phyloP scores from a whole-genome alignment of 108 stramenopile species.

The Aurantiochytrium sp. region DNA sequence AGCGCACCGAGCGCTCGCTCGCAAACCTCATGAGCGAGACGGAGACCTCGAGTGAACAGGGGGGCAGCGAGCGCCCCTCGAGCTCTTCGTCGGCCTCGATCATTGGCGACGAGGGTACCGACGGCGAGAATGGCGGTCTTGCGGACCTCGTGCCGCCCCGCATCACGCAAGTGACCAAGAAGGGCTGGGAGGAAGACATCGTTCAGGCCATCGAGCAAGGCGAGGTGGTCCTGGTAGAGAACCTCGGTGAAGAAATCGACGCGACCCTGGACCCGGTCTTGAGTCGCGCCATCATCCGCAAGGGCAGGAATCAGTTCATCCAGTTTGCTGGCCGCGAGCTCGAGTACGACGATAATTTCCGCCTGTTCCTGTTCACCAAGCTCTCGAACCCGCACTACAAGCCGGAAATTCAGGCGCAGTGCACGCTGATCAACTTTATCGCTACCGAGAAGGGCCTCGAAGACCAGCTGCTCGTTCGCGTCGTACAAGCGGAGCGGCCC shows the following conservation, averaged over 20 bases:
- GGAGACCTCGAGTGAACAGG: too few relatives aligned
- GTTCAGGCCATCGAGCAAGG: constrained; percentile 71
- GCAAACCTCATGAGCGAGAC: too few relatives aligned
- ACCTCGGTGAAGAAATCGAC: constrained; percentile 78
- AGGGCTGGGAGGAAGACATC: constrained; percentile 71
- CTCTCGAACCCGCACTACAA: constrained; percentile 84
- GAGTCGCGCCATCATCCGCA: constrained; percentile 75
- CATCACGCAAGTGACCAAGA: constrained; percentile 66
- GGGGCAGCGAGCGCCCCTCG: too few relatives aligned
- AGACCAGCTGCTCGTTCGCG: constrained; percentile 81
- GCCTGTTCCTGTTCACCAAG: constrained; percentile 81
- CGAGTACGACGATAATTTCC: constrained; percentile 76
- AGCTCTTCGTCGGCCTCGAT: too few relatives aligned
- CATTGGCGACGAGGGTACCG: too few relatives aligned
- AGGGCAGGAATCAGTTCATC: constrained; percentile 68
- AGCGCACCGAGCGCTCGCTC: too few relatives aligned
- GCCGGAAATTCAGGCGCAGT: constrained; percentile 86
- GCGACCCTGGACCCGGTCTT: constrained; percentile 81
- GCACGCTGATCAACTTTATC: constrained; percentile 85
- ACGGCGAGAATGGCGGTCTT: background rate
- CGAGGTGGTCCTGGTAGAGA: constrained; percentile 76
- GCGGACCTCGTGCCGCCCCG: background rate
- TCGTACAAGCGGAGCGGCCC: constrained; percentile 73
- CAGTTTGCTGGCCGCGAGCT: constrained; percentile 81
- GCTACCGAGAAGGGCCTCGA: constrained; percentile 81